phyloP scores from a whole-genome alignment of 305 asterid species.

The Petunia hybrid region DNA sequence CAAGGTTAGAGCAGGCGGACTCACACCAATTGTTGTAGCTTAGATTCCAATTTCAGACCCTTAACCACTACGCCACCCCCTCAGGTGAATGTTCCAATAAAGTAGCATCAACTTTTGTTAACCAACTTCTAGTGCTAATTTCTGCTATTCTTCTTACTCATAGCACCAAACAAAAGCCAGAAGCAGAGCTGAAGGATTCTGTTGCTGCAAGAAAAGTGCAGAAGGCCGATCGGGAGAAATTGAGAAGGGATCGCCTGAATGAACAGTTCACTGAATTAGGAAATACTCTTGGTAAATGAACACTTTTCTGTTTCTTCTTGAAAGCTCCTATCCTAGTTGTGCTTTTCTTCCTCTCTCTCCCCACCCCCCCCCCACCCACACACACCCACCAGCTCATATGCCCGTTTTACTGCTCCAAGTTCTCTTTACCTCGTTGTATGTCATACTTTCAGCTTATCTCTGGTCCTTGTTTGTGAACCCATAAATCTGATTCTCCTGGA shows the following conservation, averaged over 20 bases:
- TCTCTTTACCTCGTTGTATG: not conserved
- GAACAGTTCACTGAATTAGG: slow-evolving; percentile 93
- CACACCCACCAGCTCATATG: not conserved
- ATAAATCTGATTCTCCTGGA: not conserved
- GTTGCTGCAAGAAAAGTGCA: slow-evolving; percentile 83
- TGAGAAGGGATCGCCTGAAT: slow-evolving; percentile 96
- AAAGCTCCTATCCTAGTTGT: not conserved
- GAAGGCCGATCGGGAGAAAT: slow-evolving; percentile 94
- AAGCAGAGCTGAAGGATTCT: slow-evolving; percentile 68
- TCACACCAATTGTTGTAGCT: too few species aligned
- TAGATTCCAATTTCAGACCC: too few species aligned
- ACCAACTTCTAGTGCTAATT: too few species aligned
- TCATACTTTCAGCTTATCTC: not conserved
- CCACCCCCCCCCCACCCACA: too few species aligned
- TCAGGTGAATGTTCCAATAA: too few species aligned
- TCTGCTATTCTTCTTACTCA: not conserved
- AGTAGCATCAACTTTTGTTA: too few species aligned
- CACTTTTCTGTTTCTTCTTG: not conserved
- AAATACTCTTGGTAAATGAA: slow-evolving; percentile 50
- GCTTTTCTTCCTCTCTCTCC: too few species aligned
- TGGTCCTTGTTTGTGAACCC: not conserved
- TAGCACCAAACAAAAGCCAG: slow-evolving; percentile 59
- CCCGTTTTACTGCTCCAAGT: not conserved
- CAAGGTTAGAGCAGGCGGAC: too few species aligned
- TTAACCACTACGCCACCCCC: too few species aligned